Evolutionary conservation across 2,329 filamentous ascomycete genomes (phyloP).

Genomic region (Dendryphion nanum): DNA sequence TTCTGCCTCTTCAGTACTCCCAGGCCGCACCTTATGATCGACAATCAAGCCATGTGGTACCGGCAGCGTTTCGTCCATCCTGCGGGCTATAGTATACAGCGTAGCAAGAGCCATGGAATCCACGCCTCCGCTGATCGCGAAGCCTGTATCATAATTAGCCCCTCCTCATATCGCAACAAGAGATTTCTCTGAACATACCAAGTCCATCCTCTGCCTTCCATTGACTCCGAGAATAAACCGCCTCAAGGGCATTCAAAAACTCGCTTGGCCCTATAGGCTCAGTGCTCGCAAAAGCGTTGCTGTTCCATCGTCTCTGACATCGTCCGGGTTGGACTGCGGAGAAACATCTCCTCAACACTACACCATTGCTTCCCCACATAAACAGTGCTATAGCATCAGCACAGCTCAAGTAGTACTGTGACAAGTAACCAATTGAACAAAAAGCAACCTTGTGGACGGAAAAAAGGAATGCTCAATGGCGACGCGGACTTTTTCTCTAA

Average conservation of each 20-base stretch:
- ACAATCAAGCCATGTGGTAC: constrained; percentile 58
- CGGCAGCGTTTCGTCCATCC: constrained; percentile 10
- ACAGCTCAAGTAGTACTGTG: too few relatives aligned
- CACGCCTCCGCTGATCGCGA: constrained; percentile 88
- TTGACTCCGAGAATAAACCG: constrained; percentile 5
- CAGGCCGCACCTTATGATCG: constrained; percentile 58
- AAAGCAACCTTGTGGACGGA: too few relatives aligned
- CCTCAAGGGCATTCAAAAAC: constrained; percentile 19
- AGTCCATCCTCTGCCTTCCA: constrained; percentile 4
- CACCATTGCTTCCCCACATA: constrained; percentile 38
- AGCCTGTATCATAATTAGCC: constrained; percentile 34
- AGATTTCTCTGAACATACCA: constrained; percentile 12
- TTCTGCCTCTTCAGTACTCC: constrained; percentile 55
- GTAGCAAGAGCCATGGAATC: constrained; percentile 96
- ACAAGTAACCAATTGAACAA: too few relatives aligned
- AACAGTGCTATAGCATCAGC: constrained; percentile 11
- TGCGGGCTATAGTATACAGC: constrained; percentile 54
- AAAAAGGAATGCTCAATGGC: too few relatives aligned
- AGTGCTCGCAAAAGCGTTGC: constrained; percentile 7
- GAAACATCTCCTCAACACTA: constrained; percentile 30
- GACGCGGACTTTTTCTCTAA: too few relatives aligned
- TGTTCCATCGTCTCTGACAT: constrained; percentile 18
- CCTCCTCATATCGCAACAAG: too few relatives aligned
- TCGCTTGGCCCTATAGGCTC: constrained; percentile 25
- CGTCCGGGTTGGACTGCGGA: constrained; percentile 9